Conservation (phyloP, 495 filamentous ascomycete species). For the Hypoxylon fuscum region DNA sequence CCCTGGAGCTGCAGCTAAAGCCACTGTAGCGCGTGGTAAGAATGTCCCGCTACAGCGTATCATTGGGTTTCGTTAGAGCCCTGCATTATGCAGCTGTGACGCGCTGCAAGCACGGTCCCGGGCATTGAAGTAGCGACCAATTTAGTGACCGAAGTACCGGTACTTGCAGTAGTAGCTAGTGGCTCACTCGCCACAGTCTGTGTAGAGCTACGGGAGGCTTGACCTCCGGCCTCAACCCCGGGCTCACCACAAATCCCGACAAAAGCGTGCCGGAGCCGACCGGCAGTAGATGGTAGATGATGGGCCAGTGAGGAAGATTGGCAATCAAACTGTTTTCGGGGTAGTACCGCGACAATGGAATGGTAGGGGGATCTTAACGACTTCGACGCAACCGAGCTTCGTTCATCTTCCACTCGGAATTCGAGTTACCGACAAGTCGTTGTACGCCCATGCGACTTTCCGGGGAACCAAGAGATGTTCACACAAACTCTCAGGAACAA, state of each 20-base stretch:
- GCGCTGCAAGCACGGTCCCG: constrained; percentile 26
- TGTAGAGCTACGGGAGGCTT: constrained; percentile 39
- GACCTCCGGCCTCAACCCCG: constrained; percentile 26
- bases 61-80: constrained; percentile 9
- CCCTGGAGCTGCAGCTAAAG: constrained; percentile 25
- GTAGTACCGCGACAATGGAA: background rate
- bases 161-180: constrained; percentile 27
- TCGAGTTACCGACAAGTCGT: constrained; percentile 20
- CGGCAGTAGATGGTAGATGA: constrained; percentile 1
- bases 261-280: constrained; percentile 19
- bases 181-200: constrained; percentile 34
- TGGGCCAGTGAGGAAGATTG: background rate
- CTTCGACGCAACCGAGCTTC: constrained; percentile 13
- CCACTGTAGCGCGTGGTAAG: constrained; percentile 16
- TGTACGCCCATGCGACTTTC: constrained; percentile 30
- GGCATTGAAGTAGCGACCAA: constrained; percentile 11
- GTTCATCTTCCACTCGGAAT: constrained; percentile 24
- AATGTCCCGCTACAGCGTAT: constrained; percentile 17
- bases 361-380: constrained; percentile 1
- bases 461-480: constrained; percentile 18
- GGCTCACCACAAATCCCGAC: constrained; percentile 18
- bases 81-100: constrained; percentile 36
- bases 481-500: constrained; percentile 21
- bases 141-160: constrained; percentile 29
- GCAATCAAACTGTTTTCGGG: background rate